Evolutionary conservation across 768 basidiomycete genomes (phyloP), one percentile per base, ranked within the genome.

Genomic region (Trametes sanguinea): DNA sequence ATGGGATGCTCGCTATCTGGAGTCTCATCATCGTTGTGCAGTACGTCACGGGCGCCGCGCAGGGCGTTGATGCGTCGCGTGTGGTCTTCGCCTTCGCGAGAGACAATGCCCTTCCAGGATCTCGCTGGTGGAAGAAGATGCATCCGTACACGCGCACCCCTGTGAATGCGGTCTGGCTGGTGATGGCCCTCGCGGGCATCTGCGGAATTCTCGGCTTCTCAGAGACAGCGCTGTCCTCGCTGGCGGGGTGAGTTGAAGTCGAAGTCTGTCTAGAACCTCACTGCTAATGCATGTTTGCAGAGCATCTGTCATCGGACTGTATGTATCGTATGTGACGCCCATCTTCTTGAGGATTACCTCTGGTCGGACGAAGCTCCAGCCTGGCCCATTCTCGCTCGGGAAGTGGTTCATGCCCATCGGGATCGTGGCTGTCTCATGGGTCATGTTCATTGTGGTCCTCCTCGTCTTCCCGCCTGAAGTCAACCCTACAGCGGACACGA

Each of bases 161-260:
- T 0, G 87, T 89, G 11, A 85, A 89, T 62, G 88, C 88, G 2
- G 89, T 88, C 5, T 90, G 88, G 89, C 77, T 90, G 47, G 88
- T 89, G 29, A 86, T 89, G 75, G 71, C 73, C 37, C 69, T 74
- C 44, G 72, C 88, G 7, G 84, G 76, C 3, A 64, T 90, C 32
- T 85, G 84, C 45, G 88, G 88, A 9, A 73, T 88, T 3, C 72
- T 90, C 7, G 87, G 88, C 0, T 90, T 90, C 72, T 88, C 86
- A 4, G 68, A 69, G 43, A 78, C 88, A 1, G 88, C 87, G 6
- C 70, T 89, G 45, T 76, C 82, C 10, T 89, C 88, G 29, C 80
- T 88, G 27, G 88, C 88, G 2, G 87, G 87, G 88, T 89, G 63
- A 30, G 78, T 74, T 22, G 22, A 22, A 22, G 1, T 3, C n/a